Percentiles rank a stretch among this genome's conserved stretches.
These are phyloP conservation scores for Cutaneotrichosporon sp. DNA, from an alignment of 1,284 basidiomycete genomes.

Conservation along the genomic window DNA sequence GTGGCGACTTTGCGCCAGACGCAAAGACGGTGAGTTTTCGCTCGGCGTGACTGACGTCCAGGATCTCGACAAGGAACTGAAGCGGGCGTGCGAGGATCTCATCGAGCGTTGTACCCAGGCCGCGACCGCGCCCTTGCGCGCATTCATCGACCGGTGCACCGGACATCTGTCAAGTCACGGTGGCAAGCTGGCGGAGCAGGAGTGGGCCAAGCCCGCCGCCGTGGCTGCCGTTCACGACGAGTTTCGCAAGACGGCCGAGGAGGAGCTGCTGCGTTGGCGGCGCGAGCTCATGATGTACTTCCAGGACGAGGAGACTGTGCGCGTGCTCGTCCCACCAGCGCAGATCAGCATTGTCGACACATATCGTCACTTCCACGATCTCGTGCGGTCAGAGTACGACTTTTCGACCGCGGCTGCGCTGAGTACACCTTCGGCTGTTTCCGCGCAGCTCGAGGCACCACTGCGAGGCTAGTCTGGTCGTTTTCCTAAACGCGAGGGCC, in stretches of 20 bases:
- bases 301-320: constrained; percentile 72
- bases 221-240: constrained; percentile 58
- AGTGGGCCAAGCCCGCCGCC: constrained; percentile 54
- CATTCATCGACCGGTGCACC: constrained; percentile 62
- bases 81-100: constrained; percentile 74
- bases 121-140: constrained; percentile 59
- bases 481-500: not conserved
- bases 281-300: constrained; percentile 68
- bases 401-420: constrained; percentile 52
- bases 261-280: constrained; percentile 61
- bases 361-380: constrained; percentile 67
- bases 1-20: constrained; percentile 41
- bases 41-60: not conserved
- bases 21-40: constrained; percentile 53
- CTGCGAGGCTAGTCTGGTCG: not conserved
- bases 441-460: constrained; percentile 20
- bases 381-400: constrained; percentile 55
- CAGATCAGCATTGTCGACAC: constrained; percentile 68
- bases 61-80: constrained; percentile 78
- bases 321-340: constrained; percentile 71
- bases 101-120: constrained; percentile 65
- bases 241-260: constrained; percentile 57
- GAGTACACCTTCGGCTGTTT: constrained; percentile 48
- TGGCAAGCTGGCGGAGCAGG: constrained; percentile 56
- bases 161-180: constrained; percentile 40